Base-by-base conservation (phyloP, 2,329 filamentous ascomycete species). In the Fusarium sp. region DNA sequence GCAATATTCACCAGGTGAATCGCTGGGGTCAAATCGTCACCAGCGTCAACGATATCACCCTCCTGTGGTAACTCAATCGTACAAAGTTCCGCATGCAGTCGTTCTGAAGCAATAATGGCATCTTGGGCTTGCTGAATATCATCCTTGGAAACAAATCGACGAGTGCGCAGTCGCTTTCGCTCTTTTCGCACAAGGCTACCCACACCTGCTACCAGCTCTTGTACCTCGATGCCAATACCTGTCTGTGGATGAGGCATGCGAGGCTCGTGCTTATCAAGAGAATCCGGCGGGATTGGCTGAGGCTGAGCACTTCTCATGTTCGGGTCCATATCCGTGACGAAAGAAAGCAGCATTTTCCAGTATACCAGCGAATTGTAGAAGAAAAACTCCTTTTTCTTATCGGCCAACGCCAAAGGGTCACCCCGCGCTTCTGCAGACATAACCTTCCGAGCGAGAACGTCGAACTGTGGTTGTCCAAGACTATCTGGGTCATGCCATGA, bases 401-500 rank as follows among this genome's bases (percentile, higher is more conserved):
- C 72, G 7, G 71, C 50, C 7, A 57, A 12, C 2, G 60, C 20
- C 12, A 62, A 20, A n/a, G 59, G 58, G 1, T 65, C 47, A 1
- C 55, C 53, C 1, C 49, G 47, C 12, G 57, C 59, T 28, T 66
- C 60, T 7, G 71, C 55, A 16, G 71, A 57, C 7, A 66, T 41
- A 10, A 71, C 58, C 32, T 59, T 67, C 11, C 64, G 59, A 7
- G 71, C 63, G 7, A 73, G 59, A 11, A 72, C 56, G 7, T 73
- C 55, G 12, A 72, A 73, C 57, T 73, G 68, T 4, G 28, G 7
- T 25, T 67, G 59, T 12, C 87, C 88, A 7, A 89, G 79, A 51
- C 86, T 85, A 41, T 79, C 82, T 18, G 85, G 82, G 47, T 89
- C 83, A 58, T 89, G 87, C 88, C 88, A 90, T 37, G 85, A 85